Conservation (phyloP, 1,139 yeast genomes). For the Insectozyma bohioensis region DNA sequence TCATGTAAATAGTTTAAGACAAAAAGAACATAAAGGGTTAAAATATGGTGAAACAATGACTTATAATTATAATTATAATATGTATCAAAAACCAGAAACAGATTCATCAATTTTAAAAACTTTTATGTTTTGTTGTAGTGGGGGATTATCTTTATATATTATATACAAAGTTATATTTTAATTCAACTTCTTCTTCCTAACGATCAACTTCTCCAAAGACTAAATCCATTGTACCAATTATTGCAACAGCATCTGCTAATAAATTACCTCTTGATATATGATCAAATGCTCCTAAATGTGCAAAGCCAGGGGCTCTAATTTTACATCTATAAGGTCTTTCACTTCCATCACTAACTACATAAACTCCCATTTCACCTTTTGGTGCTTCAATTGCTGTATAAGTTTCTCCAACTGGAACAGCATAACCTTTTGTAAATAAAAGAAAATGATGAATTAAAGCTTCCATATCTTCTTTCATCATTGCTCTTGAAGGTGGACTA, state of each 20-base stretch:
- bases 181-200: conserved; percentile 22
- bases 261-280: conserved; percentile 83
- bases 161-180: conserved; percentile 20
- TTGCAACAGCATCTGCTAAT: conserved; percentile 91
- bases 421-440: conserved; percentile 83
- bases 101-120: background rate
- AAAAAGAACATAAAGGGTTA: conserved; percentile 6
- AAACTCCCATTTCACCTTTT: conserved; percentile 94
- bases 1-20: conserved; percentile 21
- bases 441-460: conserved; percentile 87
- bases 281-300: conserved; percentile 86
- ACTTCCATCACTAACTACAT: conserved; percentile 83
- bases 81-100: conserved; percentile 31
- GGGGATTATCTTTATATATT: conserved; percentile 31
- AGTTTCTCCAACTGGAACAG: conserved; percentile 89
- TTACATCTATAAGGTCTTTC: conserved; percentile 93
- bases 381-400: conserved; percentile 94
- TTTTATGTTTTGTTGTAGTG: conserved; percentile 19
- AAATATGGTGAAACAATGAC: conserved; percentile 10
- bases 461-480: conserved; percentile 94
- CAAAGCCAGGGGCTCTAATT: conserved; percentile 92
- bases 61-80: conserved; percentile 23
- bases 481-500: conserved; percentile 75
- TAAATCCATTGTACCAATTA: conserved; percentile 93
- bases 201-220: conserved; percentile 95